phyloP scores from a whole-genome alignment of 108 stramenopile species.

The Cylindrotheca fusiformis region DNA sequence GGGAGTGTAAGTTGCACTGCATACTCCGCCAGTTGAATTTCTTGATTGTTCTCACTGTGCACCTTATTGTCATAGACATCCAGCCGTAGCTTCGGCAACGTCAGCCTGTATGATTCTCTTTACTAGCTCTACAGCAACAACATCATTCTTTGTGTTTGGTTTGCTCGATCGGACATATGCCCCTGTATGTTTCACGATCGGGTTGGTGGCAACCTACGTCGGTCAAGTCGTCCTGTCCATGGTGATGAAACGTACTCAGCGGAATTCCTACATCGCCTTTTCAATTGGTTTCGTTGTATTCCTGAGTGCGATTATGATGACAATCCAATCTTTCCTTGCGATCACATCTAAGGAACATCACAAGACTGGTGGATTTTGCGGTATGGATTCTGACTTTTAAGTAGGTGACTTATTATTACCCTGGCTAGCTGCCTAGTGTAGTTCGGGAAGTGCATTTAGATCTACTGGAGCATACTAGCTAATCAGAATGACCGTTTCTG shows the following conservation, averaged over 20 bases:
- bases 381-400: no score
- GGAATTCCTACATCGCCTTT: constrained; percentile 90
- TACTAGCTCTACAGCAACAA: constrained; percentile 93
- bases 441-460: no score
- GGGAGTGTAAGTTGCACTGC: constrained; percentile 45
- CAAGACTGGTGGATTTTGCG: no score
- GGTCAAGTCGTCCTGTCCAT: constrained; percentile 79
- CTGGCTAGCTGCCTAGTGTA: no score
- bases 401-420: no score
- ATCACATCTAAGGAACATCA: no score
- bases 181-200: constrained; percentile 64
- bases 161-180: constrained; percentile 79
- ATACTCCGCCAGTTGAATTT: not conserved
- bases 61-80: constrained; percentile 1
- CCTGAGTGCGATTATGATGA: constrained; percentile 67
- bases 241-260: constrained; percentile 66
- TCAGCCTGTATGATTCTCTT: constrained; percentile 92
- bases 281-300: constrained; percentile 87
- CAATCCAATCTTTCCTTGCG: constrained; percentile 47
- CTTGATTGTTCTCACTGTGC: not conserved
- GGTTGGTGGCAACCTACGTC: constrained; percentile 73
- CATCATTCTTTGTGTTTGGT: constrained; percentile 85
- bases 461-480: no score
- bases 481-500: no score
- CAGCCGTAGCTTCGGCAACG: constrained; percentile 57